phyloP scores from a whole-genome alignment of 345 rosid species.

The Euphorbia peplus region DNA sequence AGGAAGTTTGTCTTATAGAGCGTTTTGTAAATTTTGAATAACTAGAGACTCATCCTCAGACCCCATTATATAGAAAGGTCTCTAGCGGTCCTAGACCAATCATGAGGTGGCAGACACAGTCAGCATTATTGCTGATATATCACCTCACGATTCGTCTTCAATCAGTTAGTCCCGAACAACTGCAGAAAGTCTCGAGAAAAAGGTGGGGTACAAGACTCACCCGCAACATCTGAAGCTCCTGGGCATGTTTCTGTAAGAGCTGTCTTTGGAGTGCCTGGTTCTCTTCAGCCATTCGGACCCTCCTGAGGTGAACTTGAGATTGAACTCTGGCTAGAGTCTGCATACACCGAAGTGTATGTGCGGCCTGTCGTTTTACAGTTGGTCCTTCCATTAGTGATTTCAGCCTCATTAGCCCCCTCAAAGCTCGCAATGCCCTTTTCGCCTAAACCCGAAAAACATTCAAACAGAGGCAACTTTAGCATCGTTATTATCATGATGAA shows the following conservation, averaged over 20 bases:
- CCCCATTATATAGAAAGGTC: no score
- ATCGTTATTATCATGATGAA: neutral
- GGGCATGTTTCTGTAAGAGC: conserved; percentile 83
- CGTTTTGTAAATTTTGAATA: no score
- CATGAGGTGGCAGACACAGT: no score
- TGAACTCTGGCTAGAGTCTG: conserved; percentile 87
- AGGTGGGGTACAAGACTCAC: conserved; percentile 30
- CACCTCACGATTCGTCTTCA: no score
- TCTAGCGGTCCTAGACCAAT: no score
- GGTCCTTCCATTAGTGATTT: conserved; percentile 80
- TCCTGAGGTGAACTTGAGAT: conserved; percentile 73
- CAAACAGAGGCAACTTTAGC: conserved; percentile 1
- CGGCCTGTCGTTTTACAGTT: conserved; percentile 77
- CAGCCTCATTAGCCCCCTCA: conserved; percentile 83
- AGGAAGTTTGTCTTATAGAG: no score
- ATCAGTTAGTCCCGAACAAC: no score
- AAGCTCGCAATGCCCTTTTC: conserved; percentile 72
- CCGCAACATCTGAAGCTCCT: conserved; percentile 68
- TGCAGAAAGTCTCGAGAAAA: no score
- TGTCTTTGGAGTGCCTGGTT: conserved; percentile 89
- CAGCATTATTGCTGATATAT: no score
- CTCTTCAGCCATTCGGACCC: conserved; percentile 85
- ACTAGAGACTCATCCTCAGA: no score
- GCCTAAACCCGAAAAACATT: conserved; percentile 50
- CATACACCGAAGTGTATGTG: conserved; percentile 73